Evolutionary conservation across 2,329 filamentous ascomycete genomes (phyloP), one percentile per base, ranked within the genome.

Genomic region (Diplodia scrobiculata): DNA sequence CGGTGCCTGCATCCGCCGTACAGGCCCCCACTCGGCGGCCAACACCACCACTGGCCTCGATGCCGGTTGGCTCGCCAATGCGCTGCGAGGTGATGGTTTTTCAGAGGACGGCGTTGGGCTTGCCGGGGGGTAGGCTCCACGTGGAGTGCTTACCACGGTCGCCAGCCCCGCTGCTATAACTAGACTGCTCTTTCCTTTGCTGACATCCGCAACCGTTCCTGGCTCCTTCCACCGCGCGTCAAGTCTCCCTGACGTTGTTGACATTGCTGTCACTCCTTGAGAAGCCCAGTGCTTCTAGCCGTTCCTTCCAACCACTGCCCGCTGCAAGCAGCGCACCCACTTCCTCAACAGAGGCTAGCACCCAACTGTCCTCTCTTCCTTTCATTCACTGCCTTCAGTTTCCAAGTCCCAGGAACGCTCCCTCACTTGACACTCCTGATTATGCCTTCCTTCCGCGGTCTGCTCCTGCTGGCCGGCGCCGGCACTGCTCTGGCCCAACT

Each of bases 311-410:
- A 21, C 21, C 21, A 27, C 36, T 17, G 4, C n/a, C 38, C 25
- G 55, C 55, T 60, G 55, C 55, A 48, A 60, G 55, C 58, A 62
- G 58, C 58, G 34, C 21, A n/a, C n/a, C 21, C 45, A 14, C 14
- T 59, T 41, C 54, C 54, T 47, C 38, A 14, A 17, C 41, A 36
- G n/a, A 25, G 38, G 38, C 55, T 32, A 17, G 38, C 54, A 58
- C 14, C 19, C 41, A 62, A 17, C 51, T 50, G 41, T 9, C 45
- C 21, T 36, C n/a, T 25, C 11, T 36, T 17, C 19, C 45, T 29
- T 48, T 48, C 25, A 19, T 53, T 53, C n/a, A 19, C 25, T 21
- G 19, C 25, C 36, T 58, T 58, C 53, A 27, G 19, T 17, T 21
- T 29, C 21, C 25, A 19, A 5, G 14, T 21, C 19, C 21, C 25